Evolutionary conservation across 1,284 basidiomycete species (phyloP), one percentile per base, ranked within the genome.

Genomic region (Trichosporon asahii): DNA sequence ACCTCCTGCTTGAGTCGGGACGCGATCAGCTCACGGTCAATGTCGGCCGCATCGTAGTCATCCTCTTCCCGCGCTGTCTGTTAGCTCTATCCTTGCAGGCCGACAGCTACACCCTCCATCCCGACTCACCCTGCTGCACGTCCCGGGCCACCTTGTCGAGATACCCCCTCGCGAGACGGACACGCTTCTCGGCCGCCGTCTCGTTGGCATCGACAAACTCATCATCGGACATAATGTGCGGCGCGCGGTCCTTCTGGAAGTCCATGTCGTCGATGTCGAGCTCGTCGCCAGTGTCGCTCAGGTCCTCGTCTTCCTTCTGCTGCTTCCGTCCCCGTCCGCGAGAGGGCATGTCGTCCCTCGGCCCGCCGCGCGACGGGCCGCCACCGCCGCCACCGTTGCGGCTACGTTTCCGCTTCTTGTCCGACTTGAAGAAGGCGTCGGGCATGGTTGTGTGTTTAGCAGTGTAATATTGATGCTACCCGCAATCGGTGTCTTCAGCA

Each of bases 101-200:
- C 40, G 5, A 64, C 31, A 33, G 31, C 31, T 33, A 33, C 31
- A 33, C 31, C 31, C 31, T 33, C 31, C 11, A 9, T 33, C 7
- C 11, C 31, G 2, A 85, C 89, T 81, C 76, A 91, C 92, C 91
- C 67, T 76, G 77, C 60, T 92, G 83, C 21, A 86, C 87, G 72
- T 91, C 89, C 80, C 92, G 91, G 64, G 75, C 68, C 18, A 98
- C 89, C 70, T 88, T 90, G 70, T 95, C 90, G 61, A 99, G 85
- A 83, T 99, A 98, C 74, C 95, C 84, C 80, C 94, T 91, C 3
- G 96, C 95, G 29, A 99, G 85, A 70, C 97, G 85, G 12, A 99
- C 86, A 70, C 96, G 85, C 83, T 99, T 98, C 86, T 96, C 90
- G 0, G 94, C 95, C 0, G 95, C 94, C 0, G 95, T 98, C 85